Conservation (phyloP, 352 stramenopile genomes). For the Stramenopiles sp. region DNA sequence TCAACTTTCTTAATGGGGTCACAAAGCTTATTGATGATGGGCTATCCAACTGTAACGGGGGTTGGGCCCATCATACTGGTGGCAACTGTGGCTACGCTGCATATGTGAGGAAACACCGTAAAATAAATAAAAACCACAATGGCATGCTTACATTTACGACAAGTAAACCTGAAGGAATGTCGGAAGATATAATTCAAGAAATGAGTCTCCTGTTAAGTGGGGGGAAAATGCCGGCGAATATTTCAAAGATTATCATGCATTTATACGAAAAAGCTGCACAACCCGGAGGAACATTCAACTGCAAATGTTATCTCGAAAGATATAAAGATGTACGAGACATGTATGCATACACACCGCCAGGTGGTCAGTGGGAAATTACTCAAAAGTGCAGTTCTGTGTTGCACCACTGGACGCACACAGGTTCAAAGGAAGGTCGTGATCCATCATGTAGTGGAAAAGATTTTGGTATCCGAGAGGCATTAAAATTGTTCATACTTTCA, state of each 20-base stretch:
- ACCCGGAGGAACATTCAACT: background rate
- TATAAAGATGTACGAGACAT: too few species aligned
- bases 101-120: too few species aligned
- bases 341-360: too few species aligned
- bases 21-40: conserved; percentile 24
- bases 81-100: background rate
- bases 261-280: background rate
- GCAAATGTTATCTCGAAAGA: background rate
- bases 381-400: too few species aligned
- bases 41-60: conserved; percentile 24
- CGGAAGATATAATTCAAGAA: conserved; percentile 28
- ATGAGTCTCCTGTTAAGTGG: conserved; percentile 31
- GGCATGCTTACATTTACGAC: background rate
- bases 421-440: too few species aligned
- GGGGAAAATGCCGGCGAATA: conserved; percentile 24
- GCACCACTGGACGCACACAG: too few species aligned
- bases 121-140: background rate
- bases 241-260: background rate
- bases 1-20: conserved; percentile 35
- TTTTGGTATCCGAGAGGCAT: conserved; percentile 12
- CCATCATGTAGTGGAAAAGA: conserved; percentile 21
- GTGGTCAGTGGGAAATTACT: too few species aligned
- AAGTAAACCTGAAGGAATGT: background rate
- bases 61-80: conserved; percentile 14
- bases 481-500: conserved; percentile 27